Evolutionary conservation across 208 protist genomes (phyloP).

Genomic region (Leishmania tropica): DNA sequence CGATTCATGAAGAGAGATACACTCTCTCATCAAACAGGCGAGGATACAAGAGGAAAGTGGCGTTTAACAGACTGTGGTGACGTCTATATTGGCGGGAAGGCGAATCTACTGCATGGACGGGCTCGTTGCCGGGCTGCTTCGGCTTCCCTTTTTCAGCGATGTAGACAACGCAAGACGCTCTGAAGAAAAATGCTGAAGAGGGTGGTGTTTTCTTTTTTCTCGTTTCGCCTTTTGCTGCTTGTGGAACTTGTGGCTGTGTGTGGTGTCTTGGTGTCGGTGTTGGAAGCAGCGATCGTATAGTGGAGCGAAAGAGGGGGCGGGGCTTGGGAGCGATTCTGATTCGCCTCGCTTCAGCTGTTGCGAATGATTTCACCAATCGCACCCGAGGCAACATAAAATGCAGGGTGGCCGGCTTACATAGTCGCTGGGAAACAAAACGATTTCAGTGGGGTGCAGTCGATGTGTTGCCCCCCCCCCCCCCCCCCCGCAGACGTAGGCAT

Average conservation of each 20-base stretch:
- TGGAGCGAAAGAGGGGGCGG: background rate
- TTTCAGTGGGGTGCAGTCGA: background rate
- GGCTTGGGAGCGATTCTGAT: background rate
- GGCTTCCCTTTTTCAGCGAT: background rate
- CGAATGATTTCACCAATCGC: background rate
- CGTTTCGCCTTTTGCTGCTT: background rate
- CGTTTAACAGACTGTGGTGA: background rate
- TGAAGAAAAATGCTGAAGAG: too few species aligned
- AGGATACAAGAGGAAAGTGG: background rate
- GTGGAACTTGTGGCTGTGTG: background rate
- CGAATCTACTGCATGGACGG: background rate
- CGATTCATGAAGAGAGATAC: background rate
- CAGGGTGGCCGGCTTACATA: background rate
- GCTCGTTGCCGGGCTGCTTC: background rate
- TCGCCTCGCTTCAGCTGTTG: background rate
- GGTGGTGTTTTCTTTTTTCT: background rate
- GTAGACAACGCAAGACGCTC: background rate
- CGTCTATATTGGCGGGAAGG: background rate
- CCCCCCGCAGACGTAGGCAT: background rate
- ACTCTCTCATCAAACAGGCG: background rate
- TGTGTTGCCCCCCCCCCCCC: background rate
- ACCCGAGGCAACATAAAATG: background rate
- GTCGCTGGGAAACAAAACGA: background rate
- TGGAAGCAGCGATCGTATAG: background rate
- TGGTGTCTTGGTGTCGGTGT: too few species aligned